phyloP scores from a whole-genome alignment of 176 grass and related monocot genomes.

The Saccharum spontaneum region DNA sequence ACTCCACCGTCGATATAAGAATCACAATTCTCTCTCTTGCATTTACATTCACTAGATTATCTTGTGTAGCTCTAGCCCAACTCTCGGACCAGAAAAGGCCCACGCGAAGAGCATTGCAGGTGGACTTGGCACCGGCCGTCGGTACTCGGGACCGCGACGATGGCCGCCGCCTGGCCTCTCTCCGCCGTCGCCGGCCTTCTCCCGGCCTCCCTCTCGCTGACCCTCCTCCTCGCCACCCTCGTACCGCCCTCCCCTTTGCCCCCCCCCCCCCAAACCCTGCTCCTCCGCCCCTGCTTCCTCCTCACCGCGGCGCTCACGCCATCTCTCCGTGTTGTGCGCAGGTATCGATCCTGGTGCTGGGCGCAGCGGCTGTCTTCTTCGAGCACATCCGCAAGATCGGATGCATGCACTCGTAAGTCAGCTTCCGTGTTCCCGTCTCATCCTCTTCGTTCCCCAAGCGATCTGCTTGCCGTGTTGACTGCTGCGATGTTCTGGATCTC shows the following conservation, averaged over 20 bases:
- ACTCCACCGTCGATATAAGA: no score
- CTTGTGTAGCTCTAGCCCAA: background rate
- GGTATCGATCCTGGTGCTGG: constrained; percentile 50
- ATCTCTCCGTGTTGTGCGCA: constrained; percentile 33
- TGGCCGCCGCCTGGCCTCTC: constrained; percentile 52
- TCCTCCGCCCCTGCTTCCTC: background rate
- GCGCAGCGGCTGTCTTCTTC: constrained; percentile 66
- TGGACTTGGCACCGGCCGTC: constrained; percentile 30
- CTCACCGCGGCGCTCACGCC: background rate
- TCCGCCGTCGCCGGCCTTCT: constrained; percentile 36
- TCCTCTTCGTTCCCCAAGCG: background rate
- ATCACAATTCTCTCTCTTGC: no score
- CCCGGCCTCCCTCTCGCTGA: constrained; percentile 48
- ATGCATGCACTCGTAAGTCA: constrained; percentile 74
- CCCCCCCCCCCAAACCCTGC: background rate
- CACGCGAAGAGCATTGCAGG: constrained; percentile 7
- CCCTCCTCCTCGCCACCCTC: constrained; percentile 56
- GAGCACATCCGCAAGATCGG: constrained; percentile 88
- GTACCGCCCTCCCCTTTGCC: constrained; percentile 7
- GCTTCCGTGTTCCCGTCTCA: background rate
- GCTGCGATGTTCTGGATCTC: constrained; percentile 35
- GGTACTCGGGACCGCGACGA: background rate
- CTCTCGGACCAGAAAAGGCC: background rate
- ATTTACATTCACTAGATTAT: no score
- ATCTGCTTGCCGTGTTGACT: constrained; percentile 33